These are phyloP conservation scores for Cyclospora cayetanensis DNA, from an alignment of 169 alveolate genomes.

Conservation along the genomic window DNA sequence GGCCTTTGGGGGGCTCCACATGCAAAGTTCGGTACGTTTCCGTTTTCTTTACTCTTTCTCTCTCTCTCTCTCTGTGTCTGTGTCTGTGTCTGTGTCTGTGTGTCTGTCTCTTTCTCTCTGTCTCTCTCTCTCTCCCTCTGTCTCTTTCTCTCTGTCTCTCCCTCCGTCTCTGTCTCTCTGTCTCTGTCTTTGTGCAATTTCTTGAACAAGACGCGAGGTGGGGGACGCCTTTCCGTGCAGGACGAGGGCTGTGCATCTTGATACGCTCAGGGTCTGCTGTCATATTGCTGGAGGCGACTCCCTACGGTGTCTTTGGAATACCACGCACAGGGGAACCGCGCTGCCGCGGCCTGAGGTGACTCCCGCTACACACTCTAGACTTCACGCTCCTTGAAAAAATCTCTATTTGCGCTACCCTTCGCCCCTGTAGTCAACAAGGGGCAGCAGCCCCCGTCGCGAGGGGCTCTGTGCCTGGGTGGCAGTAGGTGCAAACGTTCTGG, in stretches of 20 bases:
- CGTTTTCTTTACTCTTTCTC: neutral
- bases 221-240: too few species aligned
- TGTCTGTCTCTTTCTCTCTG: neutral
- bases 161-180: neutral
- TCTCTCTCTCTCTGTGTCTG: neutral
- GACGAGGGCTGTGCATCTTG: neutral
- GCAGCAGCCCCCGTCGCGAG: too few species aligned
- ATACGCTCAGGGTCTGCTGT: neutral
- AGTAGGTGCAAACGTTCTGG: neutral
- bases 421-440: too few species aligned
- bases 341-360: neutral
- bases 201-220: too few species aligned
- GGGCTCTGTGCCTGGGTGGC: neutral
- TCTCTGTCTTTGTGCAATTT: too few species aligned
- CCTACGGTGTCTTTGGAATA: neutral
- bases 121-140: neutral
- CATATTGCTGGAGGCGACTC: neutral
- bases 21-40: neutral
- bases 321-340: neutral
- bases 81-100: neutral
- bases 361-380: too few species aligned
- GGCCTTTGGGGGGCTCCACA: slow-evolving; percentile 1
- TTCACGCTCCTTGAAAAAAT: too few species aligned
- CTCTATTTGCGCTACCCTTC: too few species aligned
- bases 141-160: neutral